A percentile compares a stretch with the other conserved stretches of the same genome.
Conservation (phyloP, 495 filamentous ascomycete species). For the Penicillium bovifimosum region DNA sequence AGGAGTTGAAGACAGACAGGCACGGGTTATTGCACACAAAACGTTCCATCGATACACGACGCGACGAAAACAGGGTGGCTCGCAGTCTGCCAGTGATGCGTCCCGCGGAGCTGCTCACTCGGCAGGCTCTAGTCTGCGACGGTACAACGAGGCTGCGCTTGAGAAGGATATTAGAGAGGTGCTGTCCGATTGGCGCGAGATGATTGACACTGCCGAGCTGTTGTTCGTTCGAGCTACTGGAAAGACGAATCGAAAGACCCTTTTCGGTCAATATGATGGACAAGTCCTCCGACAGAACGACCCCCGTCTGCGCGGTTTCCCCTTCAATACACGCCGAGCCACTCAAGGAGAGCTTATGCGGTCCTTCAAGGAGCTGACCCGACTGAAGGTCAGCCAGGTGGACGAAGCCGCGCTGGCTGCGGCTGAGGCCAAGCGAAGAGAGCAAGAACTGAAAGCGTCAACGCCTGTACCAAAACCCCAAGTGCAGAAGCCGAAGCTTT, state of each 20-base stretch:
- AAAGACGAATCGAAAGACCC: slow-evolving; percentile 70
- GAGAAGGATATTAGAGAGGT: slow-evolving; percentile 76
- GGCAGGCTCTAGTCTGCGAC: slow-evolving; percentile 79
- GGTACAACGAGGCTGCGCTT: slow-evolving; percentile 89
- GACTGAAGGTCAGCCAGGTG: slow-evolving; percentile 76
- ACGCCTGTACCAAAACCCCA: slow-evolving; percentile 40
- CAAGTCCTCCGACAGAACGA: slow-evolving; percentile 81
- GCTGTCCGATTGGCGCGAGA: slow-evolving; percentile 70
- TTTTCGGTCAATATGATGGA: slow-evolving; percentile 87
- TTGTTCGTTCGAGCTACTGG: slow-evolving; percentile 88
- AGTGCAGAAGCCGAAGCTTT: slow-evolving; percentile 52
- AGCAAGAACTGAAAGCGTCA: slow-evolving; percentile 32
- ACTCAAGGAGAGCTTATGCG: slow-evolving; percentile 94
- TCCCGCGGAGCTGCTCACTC: slow-evolving; percentile 91
- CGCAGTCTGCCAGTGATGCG: slow-evolving; percentile 87
- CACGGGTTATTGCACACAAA: slow-evolving; percentile 86
- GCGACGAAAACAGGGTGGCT: slow-evolving; percentile 88
- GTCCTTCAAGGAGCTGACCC: slow-evolving; percentile 84
- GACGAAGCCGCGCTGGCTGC: slow-evolving; percentile 53
- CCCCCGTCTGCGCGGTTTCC: slow-evolving; percentile 78
- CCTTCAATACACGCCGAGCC: slow-evolving; percentile 89
- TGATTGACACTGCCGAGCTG: slow-evolving; percentile 78
- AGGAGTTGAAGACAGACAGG: slow-evolving; percentile 71
- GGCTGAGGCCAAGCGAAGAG: slow-evolving; percentile 34
- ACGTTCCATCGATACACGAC: slow-evolving; percentile 98